A percentile compares a stretch with the other conserved stretches of the same genome.
phyloP scores from a whole-genome alignment of 1,284 basidiomycete species.

The Malassezia pachydermatis region DNA sequence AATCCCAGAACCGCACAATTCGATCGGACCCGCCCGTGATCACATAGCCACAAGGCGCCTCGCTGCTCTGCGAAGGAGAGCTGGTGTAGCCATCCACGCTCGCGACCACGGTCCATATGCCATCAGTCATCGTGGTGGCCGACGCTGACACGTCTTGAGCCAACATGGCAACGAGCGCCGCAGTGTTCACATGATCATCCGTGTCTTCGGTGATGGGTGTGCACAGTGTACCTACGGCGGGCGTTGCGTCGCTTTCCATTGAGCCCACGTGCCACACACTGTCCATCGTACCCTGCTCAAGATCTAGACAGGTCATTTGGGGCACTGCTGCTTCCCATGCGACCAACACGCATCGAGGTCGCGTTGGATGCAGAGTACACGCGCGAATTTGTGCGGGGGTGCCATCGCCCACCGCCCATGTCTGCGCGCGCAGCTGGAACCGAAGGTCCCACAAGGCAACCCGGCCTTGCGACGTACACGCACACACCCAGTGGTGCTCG shows the following conservation, averaged over 20 bases:
- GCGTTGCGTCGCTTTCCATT: background rate
- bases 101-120: constrained; percentile 39
- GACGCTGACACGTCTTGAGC: background rate
- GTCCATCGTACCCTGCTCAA: background rate
- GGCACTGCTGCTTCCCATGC: background rate
- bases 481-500: constrained; percentile 70
- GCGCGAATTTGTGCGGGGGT: background rate
- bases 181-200: background rate
- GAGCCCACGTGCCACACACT: background rate
- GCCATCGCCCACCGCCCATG: constrained; percentile 66
- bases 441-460: constrained; percentile 86
- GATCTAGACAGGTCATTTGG: constrained; percentile 1
- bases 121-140: background rate
- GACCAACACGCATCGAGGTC: background rate
- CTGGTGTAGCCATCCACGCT: constrained; percentile 47
- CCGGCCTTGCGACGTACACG: constrained; percentile 72
- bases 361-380: constrained; percentile 1
- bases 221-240: background rate
- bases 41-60: constrained; percentile 57
- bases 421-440: constrained; percentile 76
- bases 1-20: constrained; percentile 70
- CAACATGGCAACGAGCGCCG: background rate
- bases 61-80: background rate
- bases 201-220: background rate
- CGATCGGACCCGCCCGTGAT: constrained; percentile 72